Conservation (phyloP, 2,329 filamentous ascomycete species). For the Corynespora cassiicola region DNA sequence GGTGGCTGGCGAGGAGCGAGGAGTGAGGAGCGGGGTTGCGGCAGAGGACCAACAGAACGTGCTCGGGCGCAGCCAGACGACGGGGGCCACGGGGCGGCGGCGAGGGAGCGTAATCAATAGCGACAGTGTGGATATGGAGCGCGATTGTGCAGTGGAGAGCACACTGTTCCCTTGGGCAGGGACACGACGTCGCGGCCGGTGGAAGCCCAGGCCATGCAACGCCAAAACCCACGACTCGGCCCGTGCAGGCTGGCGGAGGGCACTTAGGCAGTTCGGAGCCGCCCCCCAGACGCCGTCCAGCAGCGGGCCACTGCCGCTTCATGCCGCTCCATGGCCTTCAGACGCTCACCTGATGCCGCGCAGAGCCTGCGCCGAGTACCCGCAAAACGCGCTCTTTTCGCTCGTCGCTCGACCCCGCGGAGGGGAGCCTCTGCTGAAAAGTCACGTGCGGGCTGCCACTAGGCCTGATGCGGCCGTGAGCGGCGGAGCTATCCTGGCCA, state of each 20-base stretch:
- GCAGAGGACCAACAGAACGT: slow-evolving; percentile 10
- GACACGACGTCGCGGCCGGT: slow-evolving; percentile 3
- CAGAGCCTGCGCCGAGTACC: slow-evolving; percentile 16
- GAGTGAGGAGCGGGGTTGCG: slow-evolving; percentile 18
- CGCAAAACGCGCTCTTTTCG: slow-evolving; percentile 13
- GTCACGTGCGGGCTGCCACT: slow-evolving; percentile 30
- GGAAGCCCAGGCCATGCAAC: slow-evolving; percentile 5
- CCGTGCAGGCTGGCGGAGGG: slow-evolving; percentile 1
- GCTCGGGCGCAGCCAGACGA: slow-evolving; percentile 6
- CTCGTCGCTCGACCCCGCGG: slow-evolving; percentile 15
- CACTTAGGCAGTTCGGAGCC: not conserved
- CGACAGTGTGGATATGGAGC: slow-evolving; percentile 14
- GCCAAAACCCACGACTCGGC: slow-evolving; percentile 4
- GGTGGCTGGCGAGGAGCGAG: slow-evolving; percentile 16
- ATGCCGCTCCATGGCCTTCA: not conserved
- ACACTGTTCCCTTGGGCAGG: slow-evolving; percentile 1
- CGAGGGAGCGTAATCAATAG: slow-evolving; percentile 16
- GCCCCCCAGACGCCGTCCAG: too few relatives aligned
- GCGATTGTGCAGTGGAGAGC: slow-evolving; percentile 9
- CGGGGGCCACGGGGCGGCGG: slow-evolving; percentile 5
- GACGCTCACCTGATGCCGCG: slow-evolving; percentile 27
- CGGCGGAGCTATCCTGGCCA: slow-evolving; percentile 7
- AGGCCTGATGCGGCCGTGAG: slow-evolving; percentile 10
- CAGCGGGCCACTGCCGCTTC: not conserved
- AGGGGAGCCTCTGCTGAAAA: slow-evolving; percentile 14